These are phyloP conservation scores for Endocladia muricata DNA, from an alignment of 31 red algal genomes.

Conservation along the genomic window DNA sequence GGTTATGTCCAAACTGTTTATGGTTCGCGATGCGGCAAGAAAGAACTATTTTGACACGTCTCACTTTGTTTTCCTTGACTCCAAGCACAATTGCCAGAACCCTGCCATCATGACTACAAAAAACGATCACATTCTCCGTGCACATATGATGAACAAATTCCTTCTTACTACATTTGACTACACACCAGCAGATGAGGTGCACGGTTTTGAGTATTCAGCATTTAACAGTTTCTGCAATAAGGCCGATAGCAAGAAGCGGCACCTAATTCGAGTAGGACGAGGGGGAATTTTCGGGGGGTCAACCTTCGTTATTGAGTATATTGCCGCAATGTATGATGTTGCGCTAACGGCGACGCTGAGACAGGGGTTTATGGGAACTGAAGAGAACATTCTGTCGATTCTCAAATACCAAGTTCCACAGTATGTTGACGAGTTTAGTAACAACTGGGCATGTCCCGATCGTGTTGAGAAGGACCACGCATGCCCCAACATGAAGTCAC, in stretches of 20 bases:
- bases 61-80: conserved; percentile 79
- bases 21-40: conserved; percentile 68
- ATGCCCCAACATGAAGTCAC: conserved; percentile 34
- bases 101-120: conserved; percentile 45
- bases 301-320: conserved; percentile 72
- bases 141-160: conserved; percentile 69
- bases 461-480: conserved; percentile 49
- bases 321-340: conserved; percentile 73
- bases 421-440: conserved; percentile 76
- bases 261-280: conserved; percentile 49
- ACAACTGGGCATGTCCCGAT: conserved; percentile 76
- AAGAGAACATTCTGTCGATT: conserved; percentile 71
- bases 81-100: conserved; percentile 65
- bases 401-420: conserved; percentile 62
- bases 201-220: conserved; percentile 56
- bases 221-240: conserved; percentile 64
- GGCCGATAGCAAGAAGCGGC: conserved; percentile 8
- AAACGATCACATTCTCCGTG: conserved; percentile 72
- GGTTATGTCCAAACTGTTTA: conserved; percentile 75
- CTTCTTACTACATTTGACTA: conserved; percentile 75
- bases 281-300: conserved; percentile 77
- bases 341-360: conserved; percentile 61
- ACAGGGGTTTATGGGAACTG: conserved; percentile 71
- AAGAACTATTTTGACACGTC: conserved; percentile 56
- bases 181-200: conserved; percentile 45